Evolutionary conservation across 2,329 filamentous ascomycete genomes (phyloP).

Genomic region (Chrysoporthe austroafricana): DNA sequence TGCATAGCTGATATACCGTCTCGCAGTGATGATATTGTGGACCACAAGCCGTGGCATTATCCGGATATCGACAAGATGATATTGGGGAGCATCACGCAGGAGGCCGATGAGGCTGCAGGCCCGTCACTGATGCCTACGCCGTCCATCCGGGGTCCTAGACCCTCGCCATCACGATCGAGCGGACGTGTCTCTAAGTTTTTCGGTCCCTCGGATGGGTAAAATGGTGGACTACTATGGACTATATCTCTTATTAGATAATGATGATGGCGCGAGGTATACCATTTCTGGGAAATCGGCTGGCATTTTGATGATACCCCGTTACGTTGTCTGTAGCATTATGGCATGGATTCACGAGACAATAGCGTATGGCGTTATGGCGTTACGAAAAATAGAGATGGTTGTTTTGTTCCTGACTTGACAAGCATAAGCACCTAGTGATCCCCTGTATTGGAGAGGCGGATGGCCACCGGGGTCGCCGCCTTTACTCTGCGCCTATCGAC

Average conservation of each 20-base stretch:
- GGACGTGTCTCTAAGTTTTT: neutral
- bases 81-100: slow-evolving; percentile 1
- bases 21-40: slow-evolving; percentile 7
- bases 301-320: neutral
- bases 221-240: neutral
- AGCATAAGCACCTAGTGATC: no score
- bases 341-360: no score
- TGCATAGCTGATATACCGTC: neutral
- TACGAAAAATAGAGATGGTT: neutral
- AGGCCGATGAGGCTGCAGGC: slow-evolving; percentile 3
- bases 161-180: neutral
- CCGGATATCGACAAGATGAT: slow-evolving; percentile 1
- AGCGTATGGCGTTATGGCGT: neutral
- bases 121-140: neutral
- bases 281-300: neutral
- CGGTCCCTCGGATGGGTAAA: neutral
- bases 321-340: neutral
- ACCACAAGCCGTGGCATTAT: slow-evolving; percentile 1
- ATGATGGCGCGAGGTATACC: neutral
- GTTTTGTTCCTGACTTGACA: no score
- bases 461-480: no score
- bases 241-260: neutral
- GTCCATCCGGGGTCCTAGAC: neutral
- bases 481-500: no score
- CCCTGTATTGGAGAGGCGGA: no score